phyloP scores from a whole-genome alignment of 1,284 basidiomycete genomes.

The Phenoliferia sp. region DNA sequence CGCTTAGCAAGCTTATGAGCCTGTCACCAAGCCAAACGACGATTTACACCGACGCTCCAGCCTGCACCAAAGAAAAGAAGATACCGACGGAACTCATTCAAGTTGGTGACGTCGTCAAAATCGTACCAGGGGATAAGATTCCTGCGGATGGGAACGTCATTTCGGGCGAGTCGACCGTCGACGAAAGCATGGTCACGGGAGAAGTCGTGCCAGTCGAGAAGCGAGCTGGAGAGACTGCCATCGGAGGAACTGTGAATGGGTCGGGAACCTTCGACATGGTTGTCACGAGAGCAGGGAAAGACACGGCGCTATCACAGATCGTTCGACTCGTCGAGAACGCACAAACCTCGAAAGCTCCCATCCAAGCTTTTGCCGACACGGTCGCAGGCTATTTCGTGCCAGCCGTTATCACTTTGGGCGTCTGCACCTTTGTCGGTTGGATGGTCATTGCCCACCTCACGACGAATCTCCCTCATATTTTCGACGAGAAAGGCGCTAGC shows the following conservation, averaged over 20 bases:
- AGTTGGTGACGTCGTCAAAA: constrained; percentile 86
- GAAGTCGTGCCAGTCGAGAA: constrained; percentile 90
- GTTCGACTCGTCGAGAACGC: constrained; percentile 96
- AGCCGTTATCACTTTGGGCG: constrained; percentile 73
- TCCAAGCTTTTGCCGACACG: constrained; percentile 92
- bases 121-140: constrained; percentile 94
- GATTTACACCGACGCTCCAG: constrained; percentile 78
- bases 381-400: constrained; percentile 96
- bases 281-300: constrained; percentile 90
- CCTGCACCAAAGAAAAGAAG: constrained; percentile 75
- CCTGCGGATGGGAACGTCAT: constrained; percentile 91
- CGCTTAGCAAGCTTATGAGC: constrained; percentile 91
- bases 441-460: constrained; percentile 63
- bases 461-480: constrained; percentile 72
- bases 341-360: constrained; percentile 95
- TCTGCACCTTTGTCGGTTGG: constrained; percentile 81
- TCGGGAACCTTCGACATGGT: constrained; percentile 92
- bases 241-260: constrained; percentile 96
- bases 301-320: constrained; percentile 93
- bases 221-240: constrained; percentile 72
- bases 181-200: constrained; percentile 96
- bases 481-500: constrained; percentile 73
- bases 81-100: constrained; percentile 93
- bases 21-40: constrained; percentile 91
- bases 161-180: constrained; percentile 77